phyloP scores from a whole-genome alignment of 2,329 filamentous ascomycete species.

The Biscogniauxia marginata region DNA sequence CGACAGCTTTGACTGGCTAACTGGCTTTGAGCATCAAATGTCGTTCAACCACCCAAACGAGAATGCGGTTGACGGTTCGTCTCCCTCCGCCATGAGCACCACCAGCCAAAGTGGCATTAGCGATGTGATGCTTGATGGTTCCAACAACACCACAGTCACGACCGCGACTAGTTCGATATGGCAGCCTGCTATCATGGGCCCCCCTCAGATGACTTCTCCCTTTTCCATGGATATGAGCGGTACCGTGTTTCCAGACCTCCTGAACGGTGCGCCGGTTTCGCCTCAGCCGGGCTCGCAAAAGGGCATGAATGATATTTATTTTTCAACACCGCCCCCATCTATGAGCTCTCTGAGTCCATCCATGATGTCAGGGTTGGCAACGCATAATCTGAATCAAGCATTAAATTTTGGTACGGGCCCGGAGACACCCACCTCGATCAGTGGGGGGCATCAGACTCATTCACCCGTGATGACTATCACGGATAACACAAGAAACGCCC shows the following conservation, averaged over 20 bases:
- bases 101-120: conserved; percentile 89
- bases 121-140: conserved; percentile 86
- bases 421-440: conserved; percentile 71
- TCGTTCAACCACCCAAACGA: conserved; percentile 69
- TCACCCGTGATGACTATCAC: conserved; percentile 64
- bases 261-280: conserved; percentile 70
- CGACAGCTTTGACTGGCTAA: conserved; percentile 78
- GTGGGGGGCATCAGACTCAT: conserved; percentile 58
- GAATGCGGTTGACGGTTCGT: conserved; percentile 85
- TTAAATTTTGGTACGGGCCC: conserved; percentile 64
- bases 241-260: conserved; percentile 74
- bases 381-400: conserved; percentile 62
- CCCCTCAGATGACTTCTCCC: conserved; percentile 65
- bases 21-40: conserved; percentile 77
- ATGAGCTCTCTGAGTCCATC: conserved; percentile 73
- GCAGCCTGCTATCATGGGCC: conserved; percentile 67
- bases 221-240: conserved; percentile 75
- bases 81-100: conserved; percentile 92
- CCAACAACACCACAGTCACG: conserved; percentile 59
- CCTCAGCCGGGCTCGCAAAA: conserved; percentile 73
- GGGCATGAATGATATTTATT: conserved; percentile 70
- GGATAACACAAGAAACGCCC: conserved; percentile 61
- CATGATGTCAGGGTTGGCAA: conserved; percentile 63
- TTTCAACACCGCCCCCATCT: conserved; percentile 74
- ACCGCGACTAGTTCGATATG: conserved; percentile 61